Evolutionary conservation across 2,329 filamentous ascomycete genomes (phyloP).

Genomic region (Elsinoe perseae): DNA sequence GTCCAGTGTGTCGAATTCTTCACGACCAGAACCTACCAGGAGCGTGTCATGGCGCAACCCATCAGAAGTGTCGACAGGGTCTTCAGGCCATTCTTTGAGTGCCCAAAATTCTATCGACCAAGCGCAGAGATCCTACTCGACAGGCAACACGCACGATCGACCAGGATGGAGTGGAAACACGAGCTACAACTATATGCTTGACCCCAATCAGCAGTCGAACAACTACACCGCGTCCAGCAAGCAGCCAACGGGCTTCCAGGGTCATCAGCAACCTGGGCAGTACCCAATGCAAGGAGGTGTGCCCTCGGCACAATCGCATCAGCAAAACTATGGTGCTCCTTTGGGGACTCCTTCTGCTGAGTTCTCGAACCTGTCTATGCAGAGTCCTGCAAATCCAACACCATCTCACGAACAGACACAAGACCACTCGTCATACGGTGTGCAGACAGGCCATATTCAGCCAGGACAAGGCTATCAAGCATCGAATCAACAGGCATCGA

Average conservation of each 20-base stretch:
- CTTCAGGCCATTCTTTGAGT: background rate
- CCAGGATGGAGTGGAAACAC: constrained; percentile 5
- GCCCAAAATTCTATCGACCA: constrained; percentile 3
- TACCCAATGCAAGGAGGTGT: background rate
- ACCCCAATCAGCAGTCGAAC: constrained; percentile 6
- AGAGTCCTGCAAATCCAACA: constrained; percentile 11
- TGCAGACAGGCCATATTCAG: constrained; percentile 4
- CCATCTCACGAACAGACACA: constrained; percentile 3
- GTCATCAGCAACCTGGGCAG: background rate
- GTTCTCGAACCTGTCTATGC: constrained; percentile 16
- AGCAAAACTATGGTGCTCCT: background rate
- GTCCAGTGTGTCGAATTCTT: background rate
- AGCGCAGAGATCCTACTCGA: constrained; percentile 10
- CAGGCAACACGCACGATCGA: constrained; percentile 2
- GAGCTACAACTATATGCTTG: constrained; percentile 10
- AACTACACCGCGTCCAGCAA: constrained; percentile 10
- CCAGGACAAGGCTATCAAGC: constrained; percentile 2
- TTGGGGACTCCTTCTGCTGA: constrained; percentile 11
- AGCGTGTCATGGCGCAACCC: constrained; percentile 11
- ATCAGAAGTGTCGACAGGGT: background rate
- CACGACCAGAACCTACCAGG: constrained; percentile 1
- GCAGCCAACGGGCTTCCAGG: constrained; percentile 2
- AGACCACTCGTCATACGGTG: constrained; percentile 8
- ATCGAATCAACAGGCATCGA: background rate
- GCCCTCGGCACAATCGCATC: background rate